Percentiles rank a stretch among this genome's conserved stretches.
Conservation (phyloP, 495 filamentous ascomycete species). For the Lasiosphaeriaceae sp. region DNA sequence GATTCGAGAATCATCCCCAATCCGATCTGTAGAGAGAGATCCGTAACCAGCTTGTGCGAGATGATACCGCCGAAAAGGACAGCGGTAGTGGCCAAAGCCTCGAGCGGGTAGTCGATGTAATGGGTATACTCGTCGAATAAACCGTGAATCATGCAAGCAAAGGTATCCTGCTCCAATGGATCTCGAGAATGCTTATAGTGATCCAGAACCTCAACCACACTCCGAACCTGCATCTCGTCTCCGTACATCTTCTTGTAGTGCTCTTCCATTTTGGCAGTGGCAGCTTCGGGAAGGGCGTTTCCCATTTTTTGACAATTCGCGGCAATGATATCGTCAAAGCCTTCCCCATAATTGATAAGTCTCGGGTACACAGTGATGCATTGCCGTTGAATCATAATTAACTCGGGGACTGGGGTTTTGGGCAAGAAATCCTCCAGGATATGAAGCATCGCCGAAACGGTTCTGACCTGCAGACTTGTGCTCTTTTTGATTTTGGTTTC, state of each 20-base stretch:
- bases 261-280: slow-evolving; percentile 90
- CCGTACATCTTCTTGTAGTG: slow-evolving; percentile 96
- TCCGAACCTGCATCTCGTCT: slow-evolving; percentile 72
- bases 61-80: slow-evolving; percentile 97
- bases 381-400: slow-evolving; percentile 66
- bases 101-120: slow-evolving; percentile 88
- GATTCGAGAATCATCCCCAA: slow-evolving; percentile 95
- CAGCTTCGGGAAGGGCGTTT: slow-evolving; percentile 71
- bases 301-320: slow-evolving; percentile 72
- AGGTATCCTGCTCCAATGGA: slow-evolving; percentile 82
- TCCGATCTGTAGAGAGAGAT: slow-evolving; percentile 85
- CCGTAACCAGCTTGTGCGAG: slow-evolving; percentile 81
- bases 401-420: slow-evolving; percentile 42
- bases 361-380: slow-evolving; percentile 94
- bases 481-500: slow-evolving; percentile 38
- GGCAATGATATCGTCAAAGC: slow-evolving; percentile 84
- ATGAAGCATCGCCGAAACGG: slow-evolving; percentile 75
- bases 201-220: slow-evolving; percentile 76
- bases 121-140: slow-evolving; percentile 96
- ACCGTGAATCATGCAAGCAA: slow-evolving; percentile 97
- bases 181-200: slow-evolving; percentile 81
- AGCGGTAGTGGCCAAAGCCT: slow-evolving; percentile 89
- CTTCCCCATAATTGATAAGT: slow-evolving; percentile 93
- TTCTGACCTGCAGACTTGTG: slow-evolving; percentile 70
- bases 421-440: slow-evolving; percentile 65